These are phyloP conservation scores for Verticillium nonalfalfae DNA, from an alignment of 2,329 filamentous ascomycete species.

Conservation along the genomic window DNA sequence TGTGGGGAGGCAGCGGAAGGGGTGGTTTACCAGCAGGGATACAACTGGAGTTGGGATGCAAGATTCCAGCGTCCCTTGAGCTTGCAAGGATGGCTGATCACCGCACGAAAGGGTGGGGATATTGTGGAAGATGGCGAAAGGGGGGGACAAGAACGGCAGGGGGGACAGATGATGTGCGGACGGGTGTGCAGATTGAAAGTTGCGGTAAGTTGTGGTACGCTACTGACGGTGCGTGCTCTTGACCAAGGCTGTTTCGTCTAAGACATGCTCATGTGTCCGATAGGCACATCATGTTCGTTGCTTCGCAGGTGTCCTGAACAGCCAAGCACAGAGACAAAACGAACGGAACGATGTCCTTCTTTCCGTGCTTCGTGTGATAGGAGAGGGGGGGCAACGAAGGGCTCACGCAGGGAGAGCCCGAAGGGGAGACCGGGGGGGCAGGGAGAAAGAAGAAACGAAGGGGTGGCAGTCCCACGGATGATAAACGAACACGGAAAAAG, in stretches of 20 bases:
- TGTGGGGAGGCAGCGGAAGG: conserved; percentile 9
- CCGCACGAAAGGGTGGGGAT: conserved; percentile 10
- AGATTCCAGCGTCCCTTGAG: conserved; percentile 13
- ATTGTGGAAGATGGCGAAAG: conserved; percentile 1
- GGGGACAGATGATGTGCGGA: conserved; percentile 1
- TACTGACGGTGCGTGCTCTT: neutral
- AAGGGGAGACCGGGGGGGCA: neutral
- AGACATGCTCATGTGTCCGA: neutral
- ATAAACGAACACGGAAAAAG: neutral
- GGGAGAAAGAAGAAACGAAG: neutral
- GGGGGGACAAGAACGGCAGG: neutral
- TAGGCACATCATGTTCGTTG: neutral
- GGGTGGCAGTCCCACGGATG: neutral
- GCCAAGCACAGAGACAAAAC: neutral
- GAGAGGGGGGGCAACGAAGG: neutral
- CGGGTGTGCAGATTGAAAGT: conserved; percentile 5
- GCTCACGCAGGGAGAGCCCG: neutral
- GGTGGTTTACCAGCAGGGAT: conserved; percentile 8
- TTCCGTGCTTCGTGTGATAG: neutral
- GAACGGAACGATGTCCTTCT: neutral
- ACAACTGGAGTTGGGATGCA: conserved; percentile 10
- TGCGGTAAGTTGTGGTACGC: neutral
- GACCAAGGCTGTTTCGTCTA: neutral
- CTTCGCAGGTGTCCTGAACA: neutral
- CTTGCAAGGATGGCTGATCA: conserved; percentile 12